Evolutionary conservation across 2,329 filamentous ascomycete genomes (phyloP).

Genomic region (Herpotrichia juniperi): DNA sequence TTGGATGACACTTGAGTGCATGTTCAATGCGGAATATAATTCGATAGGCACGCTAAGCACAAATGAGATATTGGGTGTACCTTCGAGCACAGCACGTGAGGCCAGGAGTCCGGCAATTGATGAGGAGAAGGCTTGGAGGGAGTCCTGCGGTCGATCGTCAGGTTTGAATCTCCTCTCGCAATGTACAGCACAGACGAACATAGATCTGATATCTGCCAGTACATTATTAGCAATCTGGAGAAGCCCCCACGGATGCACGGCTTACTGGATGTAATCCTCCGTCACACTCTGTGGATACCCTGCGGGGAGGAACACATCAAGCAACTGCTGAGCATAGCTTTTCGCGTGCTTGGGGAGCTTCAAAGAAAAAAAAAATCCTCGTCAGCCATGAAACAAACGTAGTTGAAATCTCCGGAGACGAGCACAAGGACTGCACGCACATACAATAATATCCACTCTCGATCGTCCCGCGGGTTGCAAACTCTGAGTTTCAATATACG

Average conservation of each 20-base stretch:
- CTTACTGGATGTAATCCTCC: constrained; percentile 79
- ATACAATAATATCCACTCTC: constrained; percentile 56
- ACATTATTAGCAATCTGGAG: not conserved
- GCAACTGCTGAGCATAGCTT: constrained; percentile 45
- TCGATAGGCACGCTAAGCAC: not conserved
- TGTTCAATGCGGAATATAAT: not conserved
- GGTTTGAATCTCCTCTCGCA: not conserved
- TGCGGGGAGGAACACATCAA: constrained; percentile 82
- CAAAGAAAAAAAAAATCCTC: not conserved
- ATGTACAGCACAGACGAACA: constrained; percentile 49
- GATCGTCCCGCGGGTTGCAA: constrained; percentile 20
- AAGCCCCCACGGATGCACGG: too few species aligned
- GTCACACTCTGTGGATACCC: constrained; percentile 91
- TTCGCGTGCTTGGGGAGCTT: constrained; percentile 24
- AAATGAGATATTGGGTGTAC: constrained; percentile 38
- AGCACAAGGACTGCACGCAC: constrained; percentile 9
- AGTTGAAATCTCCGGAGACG: not conserved
- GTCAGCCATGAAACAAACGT: not conserved
- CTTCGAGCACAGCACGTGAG: constrained; percentile 81
- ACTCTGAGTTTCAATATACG: constrained; percentile 54
- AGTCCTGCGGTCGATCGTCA: constrained; percentile 60
- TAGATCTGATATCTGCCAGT: constrained; percentile 69
- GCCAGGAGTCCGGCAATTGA: constrained; percentile 81
- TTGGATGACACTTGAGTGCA: not conserved
- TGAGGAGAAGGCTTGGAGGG: constrained; percentile 82